phyloP scores from a whole-genome alignment of 176 grass and related monocot species.

The sorghum (Sorghum bicolor) region Sorghum_bicolor_NCBIv3 NC_012878.2:50324501-50325000 shows the following conservation, averaged over 20 bases:
- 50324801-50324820: neutral
- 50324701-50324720: neutral
- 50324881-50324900: neutral
- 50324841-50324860: neutral
- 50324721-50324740: neutral
- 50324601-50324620: neutral
- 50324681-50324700: neutral
- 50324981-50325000: neutral
- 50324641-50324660: neutral
- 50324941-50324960: neutral
- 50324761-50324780: neutral
- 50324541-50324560: neutral
- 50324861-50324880: constrained; percentile 7
- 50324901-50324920: constrained; percentile 5
- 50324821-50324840: constrained; percentile 1
- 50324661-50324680: neutral
- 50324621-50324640: neutral
- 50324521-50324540: neutral
- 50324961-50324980: neutral
- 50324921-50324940: neutral
- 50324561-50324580: constrained; percentile 8
- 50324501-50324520: neutral
- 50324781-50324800: neutral
- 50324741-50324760: neutral
- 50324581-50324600: neutral